Evolutionary conservation across 768 basidiomycete genomes (phyloP).

Genomic region (Suillus lakei): DNA sequence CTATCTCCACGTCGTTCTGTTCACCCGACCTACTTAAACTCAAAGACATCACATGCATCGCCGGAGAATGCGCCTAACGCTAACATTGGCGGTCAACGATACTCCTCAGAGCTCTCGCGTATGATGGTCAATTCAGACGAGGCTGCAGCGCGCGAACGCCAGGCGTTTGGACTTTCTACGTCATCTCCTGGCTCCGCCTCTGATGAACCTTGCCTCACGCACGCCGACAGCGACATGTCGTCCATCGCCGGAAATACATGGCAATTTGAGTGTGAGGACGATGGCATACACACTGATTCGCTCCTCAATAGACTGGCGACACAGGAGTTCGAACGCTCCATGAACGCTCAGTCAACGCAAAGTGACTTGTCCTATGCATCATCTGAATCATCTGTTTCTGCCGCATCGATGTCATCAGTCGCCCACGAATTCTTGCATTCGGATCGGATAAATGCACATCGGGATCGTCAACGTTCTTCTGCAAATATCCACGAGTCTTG

Average conservation of each 20-base stretch:
- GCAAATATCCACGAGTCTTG: constrained; percentile 18
- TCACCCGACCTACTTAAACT: background rate
- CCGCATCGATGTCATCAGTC: constrained; percentile 18
- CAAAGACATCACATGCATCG: background rate
- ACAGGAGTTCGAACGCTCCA: constrained; percentile 2
- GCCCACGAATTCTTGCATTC: constrained; percentile 35
- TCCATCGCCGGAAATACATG: constrained; percentile 45
- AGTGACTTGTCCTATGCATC: constrained; percentile 6
- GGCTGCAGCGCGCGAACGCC: constrained; percentile 50
- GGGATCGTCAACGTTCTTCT: constrained; percentile 17
- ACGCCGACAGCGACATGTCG: constrained; percentile 53
- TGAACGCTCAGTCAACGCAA: constrained; percentile 9
- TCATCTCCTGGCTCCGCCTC: constrained; percentile 32
- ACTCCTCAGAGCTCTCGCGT: constrained; percentile 33
- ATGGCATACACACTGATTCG: constrained; percentile 35
- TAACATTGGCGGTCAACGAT: constrained; percentile 13
- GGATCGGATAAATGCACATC: constrained; percentile 12
- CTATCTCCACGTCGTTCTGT: background rate
- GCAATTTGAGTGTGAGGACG: constrained; percentile 39
- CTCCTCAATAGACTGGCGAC: constrained; percentile 25
- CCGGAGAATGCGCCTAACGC: background rate
- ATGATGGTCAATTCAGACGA: constrained; percentile 33
- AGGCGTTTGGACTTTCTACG: constrained; percentile 56
- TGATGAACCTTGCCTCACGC: constrained; percentile 25
- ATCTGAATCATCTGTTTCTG: constrained; percentile 18